Conservation (phyloP, 106 monocot genomes). For the Apostasia ramifera region DNA sequence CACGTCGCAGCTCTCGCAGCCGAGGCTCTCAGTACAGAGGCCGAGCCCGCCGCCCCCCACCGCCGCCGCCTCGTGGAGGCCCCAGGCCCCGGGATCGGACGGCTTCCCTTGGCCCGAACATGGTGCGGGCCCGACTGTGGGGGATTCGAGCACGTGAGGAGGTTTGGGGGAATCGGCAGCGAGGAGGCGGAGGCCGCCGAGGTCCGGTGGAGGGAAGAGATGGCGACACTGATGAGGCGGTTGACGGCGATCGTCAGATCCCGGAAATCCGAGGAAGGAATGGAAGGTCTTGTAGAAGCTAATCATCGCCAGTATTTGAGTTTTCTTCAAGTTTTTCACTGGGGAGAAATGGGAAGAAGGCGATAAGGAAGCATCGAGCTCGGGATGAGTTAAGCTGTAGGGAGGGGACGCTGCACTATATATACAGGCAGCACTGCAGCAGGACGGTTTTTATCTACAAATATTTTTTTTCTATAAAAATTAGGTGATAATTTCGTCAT, state of each 20-base stretch:
- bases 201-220: neutral
- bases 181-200: conserved; percentile 17
- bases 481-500: too few species aligned
- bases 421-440: too few species aligned
- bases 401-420: too few species aligned
- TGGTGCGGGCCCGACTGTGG: neutral
- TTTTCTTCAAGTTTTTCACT: too few species aligned
- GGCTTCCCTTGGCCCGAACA: neutral
- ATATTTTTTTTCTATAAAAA: too few species aligned
- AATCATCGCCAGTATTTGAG: conserved; percentile 3
- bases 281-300: conserved; percentile 10
- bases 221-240: conserved; percentile 1
- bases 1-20: conserved; percentile 13
- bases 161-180: neutral
- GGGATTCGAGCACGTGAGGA: conserved; percentile 3
- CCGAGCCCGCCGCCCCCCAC: conserved; percentile 1
- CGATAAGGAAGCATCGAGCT: too few species aligned
- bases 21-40: conserved; percentile 18
- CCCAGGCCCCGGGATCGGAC: conserved; percentile 16
- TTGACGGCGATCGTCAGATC: neutral
- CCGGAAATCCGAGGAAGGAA: conserved; percentile 17
- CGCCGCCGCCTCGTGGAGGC: conserved; percentile 17
- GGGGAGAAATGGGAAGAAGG: too few species aligned
- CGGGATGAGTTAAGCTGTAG: too few species aligned
- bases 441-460: too few species aligned